Base-by-base conservation (phyloP, 768 basidiomycete genomes). In the Pisolithus tinctorius region DNA sequence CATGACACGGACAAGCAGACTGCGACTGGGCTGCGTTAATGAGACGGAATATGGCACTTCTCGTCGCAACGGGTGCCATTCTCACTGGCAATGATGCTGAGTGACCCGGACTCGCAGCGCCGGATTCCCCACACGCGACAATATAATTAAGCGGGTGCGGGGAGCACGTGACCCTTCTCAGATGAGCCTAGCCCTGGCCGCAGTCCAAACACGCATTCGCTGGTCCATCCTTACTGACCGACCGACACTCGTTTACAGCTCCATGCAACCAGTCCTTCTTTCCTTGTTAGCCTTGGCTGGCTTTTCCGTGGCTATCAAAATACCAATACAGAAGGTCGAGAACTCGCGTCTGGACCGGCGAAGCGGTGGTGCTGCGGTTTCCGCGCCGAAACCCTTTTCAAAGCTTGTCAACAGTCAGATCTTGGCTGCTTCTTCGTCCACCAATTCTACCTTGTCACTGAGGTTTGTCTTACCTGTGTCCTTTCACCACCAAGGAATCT, bases 1-100 rank as follows among this genome's bases (percentile, higher is more conserved):
- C 79, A 71, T 93, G 89, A 61, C 90, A 93, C 4, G 90, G 90
- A 60, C 90, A 93, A 4, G 74, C 66, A 6, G 82, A 76, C 56
- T 88, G 82, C 34, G 5, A 34, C 64, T 88, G 85, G 3, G 84
- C 79, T 6, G 85, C 79, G 58, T 79, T 81, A 54, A 93, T 85
- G 59, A 93, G 82, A 37, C 88, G 84, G 42, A 81, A 63, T 49
- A 93, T 87, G 20, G 81, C 64, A 54, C 67, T 76, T 60, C 84
- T 78, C 46, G 84, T 81, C 55, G 80, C 70, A 57, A 57, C 49
- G 5, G 65, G 58, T 30, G 69, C 73, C 82, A 67, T 60, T 14
- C 34, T 34, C 34, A 5, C 13, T 14, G 2, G 5, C 34, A 11
- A 34, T 4, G 11, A 5, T 13, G 13, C 30, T 34, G 34, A 34